These are phyloP conservation scores for Hanseniaspora sp. DNA, from an alignment of 1,139 yeast genomes.

Conservation along the genomic window DNA sequence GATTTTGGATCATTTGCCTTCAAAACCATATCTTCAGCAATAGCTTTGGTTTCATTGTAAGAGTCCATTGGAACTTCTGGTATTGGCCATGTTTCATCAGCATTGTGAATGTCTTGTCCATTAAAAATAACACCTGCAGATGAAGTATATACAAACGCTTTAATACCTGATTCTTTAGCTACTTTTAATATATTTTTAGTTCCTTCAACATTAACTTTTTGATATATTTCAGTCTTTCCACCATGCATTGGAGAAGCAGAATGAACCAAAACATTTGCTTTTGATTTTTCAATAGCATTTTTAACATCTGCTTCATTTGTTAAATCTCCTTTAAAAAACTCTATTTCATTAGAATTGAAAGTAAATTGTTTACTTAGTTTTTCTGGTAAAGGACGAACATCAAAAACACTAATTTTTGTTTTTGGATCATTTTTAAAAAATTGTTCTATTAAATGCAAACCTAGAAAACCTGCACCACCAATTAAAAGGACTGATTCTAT, in stretches of 20 bases:
- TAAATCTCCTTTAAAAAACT: conserved; percentile 70
- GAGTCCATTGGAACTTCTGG: conserved; percentile 92
- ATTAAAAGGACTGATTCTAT: conserved; percentile 61
- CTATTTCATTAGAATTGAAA: conserved; percentile 48
- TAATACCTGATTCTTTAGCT: conserved; percentile 43
- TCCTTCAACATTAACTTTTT: conserved; percentile 84
- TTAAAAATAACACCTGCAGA: conserved; percentile 96
- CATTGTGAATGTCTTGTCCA: conserved; percentile 82
- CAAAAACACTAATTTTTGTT: conserved; percentile 75
- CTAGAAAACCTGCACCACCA: conserved; percentile 94
- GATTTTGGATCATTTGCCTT: conserved; percentile 47
- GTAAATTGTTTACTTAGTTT: conserved; percentile 60
- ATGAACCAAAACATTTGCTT: conserved; percentile 76
- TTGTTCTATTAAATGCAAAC: conserved; percentile 80
- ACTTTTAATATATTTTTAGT: conserved; percentile 64
- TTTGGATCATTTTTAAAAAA: conserved; percentile 57
- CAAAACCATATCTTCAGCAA: conserved; percentile 75
- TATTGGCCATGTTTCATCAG: conserved; percentile 88
- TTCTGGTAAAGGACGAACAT: conserved; percentile 76
- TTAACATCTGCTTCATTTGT: conserved; percentile 62
- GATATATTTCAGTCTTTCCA: conserved; percentile 62
- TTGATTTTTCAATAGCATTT: conserved; percentile 46
- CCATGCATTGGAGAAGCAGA: conserved; percentile 97
- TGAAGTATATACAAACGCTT: conserved; percentile 83
- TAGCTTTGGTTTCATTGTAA: conserved; percentile 88